These are phyloP conservation scores for Russula virescens DNA, from an alignment of 768 basidiomycete genomes.

Conservation along the genomic window DNA sequence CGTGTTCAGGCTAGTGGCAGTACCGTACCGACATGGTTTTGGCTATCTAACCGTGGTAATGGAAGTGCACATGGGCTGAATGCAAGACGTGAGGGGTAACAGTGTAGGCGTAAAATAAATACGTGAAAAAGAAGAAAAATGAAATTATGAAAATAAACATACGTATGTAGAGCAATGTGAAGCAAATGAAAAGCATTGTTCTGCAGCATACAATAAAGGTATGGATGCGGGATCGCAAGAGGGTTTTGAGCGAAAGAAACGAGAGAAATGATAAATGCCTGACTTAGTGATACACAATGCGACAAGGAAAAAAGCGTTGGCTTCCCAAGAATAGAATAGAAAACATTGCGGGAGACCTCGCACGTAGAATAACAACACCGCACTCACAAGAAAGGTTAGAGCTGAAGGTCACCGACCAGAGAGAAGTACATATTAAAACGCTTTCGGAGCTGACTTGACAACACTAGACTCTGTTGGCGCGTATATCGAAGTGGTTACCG, in stretches of 20 bases:
- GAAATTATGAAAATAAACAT: conserved; percentile 3
- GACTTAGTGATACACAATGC: conserved; percentile 6
- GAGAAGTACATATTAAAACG: conserved; percentile 8
- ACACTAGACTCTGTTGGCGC: not conserved
- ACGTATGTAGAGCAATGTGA: conserved; percentile 8
- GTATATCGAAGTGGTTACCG: conserved; percentile 10
- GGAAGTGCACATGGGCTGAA: not conserved
- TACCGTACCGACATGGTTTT: not conserved
- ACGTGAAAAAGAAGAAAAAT: not conserved
- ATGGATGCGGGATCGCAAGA: conserved; percentile 14
- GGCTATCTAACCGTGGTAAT: not conserved
- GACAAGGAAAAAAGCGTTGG: not conserved
- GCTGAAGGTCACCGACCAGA: not conserved
- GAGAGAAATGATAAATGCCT: not conserved
- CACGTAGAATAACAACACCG: not conserved
- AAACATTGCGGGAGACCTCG: not conserved
- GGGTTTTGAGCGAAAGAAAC: not conserved
- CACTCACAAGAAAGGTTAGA: not conserved
- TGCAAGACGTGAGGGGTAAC: not conserved
- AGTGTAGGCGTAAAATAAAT: conserved; percentile 10
- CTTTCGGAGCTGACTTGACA: conserved; percentile 13
- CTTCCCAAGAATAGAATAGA: conserved; percentile 3
- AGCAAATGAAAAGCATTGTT: not conserved
- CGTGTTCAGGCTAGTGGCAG: not conserved
- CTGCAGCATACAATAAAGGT: conserved; percentile 14